phyloP scores from a whole-genome alignment of 176 grass and related monocot genomes.

The Secale cereale region DNA sequence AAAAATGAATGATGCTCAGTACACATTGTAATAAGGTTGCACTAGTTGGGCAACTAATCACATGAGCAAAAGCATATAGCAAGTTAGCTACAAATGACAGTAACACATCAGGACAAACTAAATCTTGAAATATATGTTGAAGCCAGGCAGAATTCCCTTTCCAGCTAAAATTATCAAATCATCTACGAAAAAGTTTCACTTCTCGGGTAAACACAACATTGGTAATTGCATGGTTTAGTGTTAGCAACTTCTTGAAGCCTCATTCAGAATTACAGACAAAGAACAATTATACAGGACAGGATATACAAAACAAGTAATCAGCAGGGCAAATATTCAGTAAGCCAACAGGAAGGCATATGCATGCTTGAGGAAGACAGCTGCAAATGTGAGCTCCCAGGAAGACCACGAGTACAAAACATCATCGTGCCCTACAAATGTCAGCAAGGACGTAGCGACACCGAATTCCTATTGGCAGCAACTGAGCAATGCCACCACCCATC shows the following conservation, averaged over 20 bases:
- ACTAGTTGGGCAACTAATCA: not conserved
- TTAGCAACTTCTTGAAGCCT: conserved; percentile 1
- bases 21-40: conserved; percentile 3
- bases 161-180: not conserved
- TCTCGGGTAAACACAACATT: not conserved
- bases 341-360: not conserved
- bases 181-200: not conserved
- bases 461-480: not conserved
- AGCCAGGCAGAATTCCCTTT: not conserved
- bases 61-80: conserved; percentile 8
- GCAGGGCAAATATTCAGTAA: not conserved
- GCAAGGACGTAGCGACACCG: not conserved
- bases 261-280: not conserved
- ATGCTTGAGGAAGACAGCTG: not conserved
- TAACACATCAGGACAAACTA: not conserved
- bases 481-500: not conserved
- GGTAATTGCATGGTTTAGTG: not conserved
- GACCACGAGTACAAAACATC: not conserved
- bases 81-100: conserved; percentile 3
- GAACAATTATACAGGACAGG: not conserved
- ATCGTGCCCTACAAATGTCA: not conserved
- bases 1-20: conserved; percentile 22
- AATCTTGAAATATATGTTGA: not conserved
- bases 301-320: not conserved
- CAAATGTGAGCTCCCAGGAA: not conserved